Evolutionary conservation across 2,329 filamentous ascomycete species (phyloP), one percentile per base, ranked within the genome.

Genomic region (Beauveria asiatica): DNA sequence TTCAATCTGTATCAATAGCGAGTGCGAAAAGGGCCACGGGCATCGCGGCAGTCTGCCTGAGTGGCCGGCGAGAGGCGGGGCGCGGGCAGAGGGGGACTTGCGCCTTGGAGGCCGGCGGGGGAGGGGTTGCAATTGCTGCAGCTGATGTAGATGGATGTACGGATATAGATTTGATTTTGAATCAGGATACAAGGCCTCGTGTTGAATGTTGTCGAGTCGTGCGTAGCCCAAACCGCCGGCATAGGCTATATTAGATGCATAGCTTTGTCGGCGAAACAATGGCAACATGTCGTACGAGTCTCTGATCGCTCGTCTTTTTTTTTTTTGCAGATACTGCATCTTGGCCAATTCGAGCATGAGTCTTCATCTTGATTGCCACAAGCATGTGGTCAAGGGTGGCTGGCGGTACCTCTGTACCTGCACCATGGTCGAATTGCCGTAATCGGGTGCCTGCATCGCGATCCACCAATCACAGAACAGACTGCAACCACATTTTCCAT

Each of bases 401-500:
- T 33, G 11, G 10, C 5, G 30, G 30, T 33, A 11, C 30, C 30
- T 33, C 11, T 16, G 33, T 16, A 37, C 5, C 33, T 9, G 25
- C 10, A 17, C 17, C n/a, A 17, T 41, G 21, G 23, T 27, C 16
- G 17, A 52, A 50, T 56, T 50, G 58, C 51, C 58, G 37, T 21
- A 55, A 55, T 42, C 37, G 37, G 50, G 50, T 33, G 64, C 55
- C 37, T 61, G 19, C 37, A 27, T 19, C 37, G 19, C 41, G 52
- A 57, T 57, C 51, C 42, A 57, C 65, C 57, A 66, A 66, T 66
- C 64, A 66, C 61, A 57, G 33, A 23, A 23, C 37, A 33, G 23
- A 48, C 48, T 33, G 41, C 58, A 56, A 60, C 64, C 65, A 66
- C 65, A 66, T 66, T 66, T 46, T 57, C 52, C 39, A 30, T 46